These are phyloP conservation scores for Limonomyces culmigenus DNA, from an alignment of 1,284 basidiomycete species.

Conservation along the genomic window DNA sequence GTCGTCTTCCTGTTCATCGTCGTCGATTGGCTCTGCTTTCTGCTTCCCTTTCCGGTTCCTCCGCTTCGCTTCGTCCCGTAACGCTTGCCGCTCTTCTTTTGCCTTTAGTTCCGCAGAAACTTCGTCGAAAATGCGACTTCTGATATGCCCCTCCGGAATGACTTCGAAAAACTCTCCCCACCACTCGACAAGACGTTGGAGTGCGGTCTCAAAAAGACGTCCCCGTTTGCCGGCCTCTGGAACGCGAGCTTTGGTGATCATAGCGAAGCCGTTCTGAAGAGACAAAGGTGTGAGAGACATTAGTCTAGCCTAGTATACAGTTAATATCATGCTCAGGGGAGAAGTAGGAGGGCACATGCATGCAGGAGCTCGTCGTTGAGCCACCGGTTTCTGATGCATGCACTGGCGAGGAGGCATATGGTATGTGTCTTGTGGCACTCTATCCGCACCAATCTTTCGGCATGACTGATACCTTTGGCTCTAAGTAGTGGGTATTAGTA, in stretches of 20 bases:
- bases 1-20: constrained; percentile 34
- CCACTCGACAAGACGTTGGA: constrained; percentile 65
- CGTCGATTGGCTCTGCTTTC: constrained; percentile 13
- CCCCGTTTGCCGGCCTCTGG: constrained; percentile 70
- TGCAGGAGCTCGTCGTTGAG: constrained; percentile 73
- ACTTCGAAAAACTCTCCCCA: constrained; percentile 72
- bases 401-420: constrained; percentile 62
- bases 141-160: constrained; percentile 42
- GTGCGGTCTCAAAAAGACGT: constrained; percentile 69
- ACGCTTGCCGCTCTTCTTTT: constrained; percentile 11
- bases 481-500: constrained; percentile 6
- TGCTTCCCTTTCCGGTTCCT: constrained; percentile 4
- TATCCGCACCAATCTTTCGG: constrained; percentile 58
- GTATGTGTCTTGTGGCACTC: constrained; percentile 82
- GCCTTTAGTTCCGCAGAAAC: constrained; percentile 32
- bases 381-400: constrained; percentile 69
- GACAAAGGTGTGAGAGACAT: constrained; percentile 70
- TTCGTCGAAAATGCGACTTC: constrained; percentile 60
- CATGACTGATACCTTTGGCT: constrained; percentile 31
- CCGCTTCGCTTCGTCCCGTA: too few relatives aligned
- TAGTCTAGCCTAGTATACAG: constrained; percentile 49
- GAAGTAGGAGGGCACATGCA: constrained; percentile 38
- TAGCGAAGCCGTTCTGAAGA: constrained; percentile 61
- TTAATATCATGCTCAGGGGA: not conserved
- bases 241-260: constrained; percentile 70